These are phyloP conservation scores for Phytophthora tubulina DNA, from an alignment of 352 stramenopile genomes.

Conservation along the genomic window DNA sequence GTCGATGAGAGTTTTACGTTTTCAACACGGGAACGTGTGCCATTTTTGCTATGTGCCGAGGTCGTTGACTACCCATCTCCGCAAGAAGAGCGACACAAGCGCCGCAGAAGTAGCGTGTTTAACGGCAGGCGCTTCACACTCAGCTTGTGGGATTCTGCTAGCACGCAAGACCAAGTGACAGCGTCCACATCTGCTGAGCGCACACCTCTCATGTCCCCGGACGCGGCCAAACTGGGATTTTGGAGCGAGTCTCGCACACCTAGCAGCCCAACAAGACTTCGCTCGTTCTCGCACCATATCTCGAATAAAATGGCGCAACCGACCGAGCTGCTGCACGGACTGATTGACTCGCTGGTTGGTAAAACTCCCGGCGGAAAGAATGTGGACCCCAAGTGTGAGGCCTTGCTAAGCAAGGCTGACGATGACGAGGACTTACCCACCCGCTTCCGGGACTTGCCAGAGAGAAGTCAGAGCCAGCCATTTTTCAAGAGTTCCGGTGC, in stretches of 20 bases:
- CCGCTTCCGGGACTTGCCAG: constrained; percentile 35
- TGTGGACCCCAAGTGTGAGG: constrained; percentile 44
- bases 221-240: constrained; percentile 77
- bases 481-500: constrained; percentile 41
- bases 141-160: constrained; percentile 68
- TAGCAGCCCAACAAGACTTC: constrained; percentile 63
- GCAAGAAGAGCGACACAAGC: constrained; percentile 44
- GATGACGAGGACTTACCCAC: constrained; percentile 29
- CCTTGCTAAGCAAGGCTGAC: constrained; percentile 40
- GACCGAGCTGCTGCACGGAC: constrained; percentile 68
- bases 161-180: constrained; percentile 43
- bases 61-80: constrained; percentile 75
- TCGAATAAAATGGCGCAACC: constrained; percentile 75
- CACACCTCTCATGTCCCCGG: constrained; percentile 58
- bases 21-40: constrained; percentile 83
- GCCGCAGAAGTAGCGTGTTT: constrained; percentile 63
- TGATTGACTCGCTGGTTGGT: constrained; percentile 77
- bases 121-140: constrained; percentile 67
- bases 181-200: constrained; percentile 45
- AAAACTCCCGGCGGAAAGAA: constrained; percentile 60
- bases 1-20: constrained; percentile 87
- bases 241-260: constrained; percentile 81
- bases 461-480: constrained; percentile 55
- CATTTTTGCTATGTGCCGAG: constrained; percentile 80
- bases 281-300: constrained; percentile 81